These are phyloP conservation scores for Stentor roeselii DNA, from an alignment of 73 alveolate species.

Conservation along the genomic window DNA sequence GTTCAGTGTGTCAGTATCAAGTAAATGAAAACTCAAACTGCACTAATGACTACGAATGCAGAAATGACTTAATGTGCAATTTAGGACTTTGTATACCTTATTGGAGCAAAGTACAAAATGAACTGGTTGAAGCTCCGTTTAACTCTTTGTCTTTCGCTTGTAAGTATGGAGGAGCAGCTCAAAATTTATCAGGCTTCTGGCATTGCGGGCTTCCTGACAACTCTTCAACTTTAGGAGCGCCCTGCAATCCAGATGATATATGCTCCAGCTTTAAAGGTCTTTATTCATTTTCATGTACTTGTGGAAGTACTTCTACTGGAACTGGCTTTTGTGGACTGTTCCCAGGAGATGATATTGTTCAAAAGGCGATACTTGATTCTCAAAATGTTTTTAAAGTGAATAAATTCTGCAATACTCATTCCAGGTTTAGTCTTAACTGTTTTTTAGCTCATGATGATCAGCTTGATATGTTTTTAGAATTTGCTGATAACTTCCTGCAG, in stretches of 20 bases:
- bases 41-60: neutral
- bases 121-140: neutral
- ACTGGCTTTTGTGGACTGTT: neutral
- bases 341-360: constrained; percentile 2
- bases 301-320: neutral
- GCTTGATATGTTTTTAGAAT: neutral
- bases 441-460: too few species aligned
- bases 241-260: neutral
- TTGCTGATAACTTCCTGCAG: neutral
- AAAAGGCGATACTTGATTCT: neutral
- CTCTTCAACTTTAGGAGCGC: neutral
- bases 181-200: neutral
- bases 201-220: neutral
- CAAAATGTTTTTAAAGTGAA: neutral
- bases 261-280: neutral
- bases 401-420: neutral
- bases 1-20: neutral
- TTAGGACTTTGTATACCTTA: neutral
- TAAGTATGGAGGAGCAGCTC: neutral
- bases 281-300: neutral
- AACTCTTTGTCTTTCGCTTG: constrained; percentile 6
- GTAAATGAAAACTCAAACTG: neutral
- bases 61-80: neutral
- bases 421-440: neutral
- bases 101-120: neutral